A percentile compares a stretch with the other conserved stretches of the same genome.
Conservation (phyloP, 2,329 filamentous ascomycete species). For the Ophiostoma piceae region DNA sequence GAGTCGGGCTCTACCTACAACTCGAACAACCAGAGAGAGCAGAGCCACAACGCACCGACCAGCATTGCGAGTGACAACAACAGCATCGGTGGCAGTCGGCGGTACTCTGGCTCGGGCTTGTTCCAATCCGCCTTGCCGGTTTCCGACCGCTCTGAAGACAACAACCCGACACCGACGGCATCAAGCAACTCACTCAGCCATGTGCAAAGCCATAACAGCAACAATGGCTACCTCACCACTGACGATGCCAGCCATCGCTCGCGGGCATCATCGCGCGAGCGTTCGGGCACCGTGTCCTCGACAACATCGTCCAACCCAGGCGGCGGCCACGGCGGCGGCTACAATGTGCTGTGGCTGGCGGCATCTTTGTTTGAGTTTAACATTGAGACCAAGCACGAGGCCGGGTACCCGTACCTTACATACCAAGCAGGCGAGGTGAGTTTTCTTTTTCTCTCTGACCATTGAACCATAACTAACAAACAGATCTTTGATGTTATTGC, state of each 20-base stretch:
- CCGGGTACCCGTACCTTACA: slow-evolving; percentile 90
- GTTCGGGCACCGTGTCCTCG: slow-evolving; percentile 39
- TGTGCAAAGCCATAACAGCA: slow-evolving; percentile 30
- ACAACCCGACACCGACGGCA: not conserved
- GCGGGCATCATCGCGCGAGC: slow-evolving; percentile 55
- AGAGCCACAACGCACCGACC: slow-evolving; percentile 36
- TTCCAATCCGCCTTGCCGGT: slow-evolving; percentile 86
- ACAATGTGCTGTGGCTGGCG: slow-evolving; percentile 80
- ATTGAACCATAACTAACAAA: slow-evolving; percentile 19
- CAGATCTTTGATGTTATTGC: slow-evolving; percentile 89
- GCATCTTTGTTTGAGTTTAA: slow-evolving; percentile 96
- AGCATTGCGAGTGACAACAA: slow-evolving; percentile 26
- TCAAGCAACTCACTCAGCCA: slow-evolving; percentile 28
- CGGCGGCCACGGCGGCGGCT: slow-evolving; percentile 41
- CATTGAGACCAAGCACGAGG: slow-evolving; percentile 87
- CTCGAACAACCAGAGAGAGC: slow-evolving; percentile 38
- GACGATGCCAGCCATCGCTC: slow-evolving; percentile 35
- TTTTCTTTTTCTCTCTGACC: not conserved
- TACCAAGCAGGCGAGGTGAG: slow-evolving; percentile 85
- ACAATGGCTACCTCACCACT: slow-evolving; percentile 34
- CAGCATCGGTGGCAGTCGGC: slow-evolving; percentile 33
- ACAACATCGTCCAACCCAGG: slow-evolving; percentile 17
- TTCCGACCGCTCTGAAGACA: slow-evolving; percentile 63
- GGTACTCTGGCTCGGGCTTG: slow-evolving; percentile 70
- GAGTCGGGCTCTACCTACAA: slow-evolving; percentile 54